A percentile compares a stretch with the other conserved stretches of the same genome.
phyloP scores from a whole-genome alignment of 2,329 filamentous ascomycete genomes.

The Aspergillus felis region DNA sequence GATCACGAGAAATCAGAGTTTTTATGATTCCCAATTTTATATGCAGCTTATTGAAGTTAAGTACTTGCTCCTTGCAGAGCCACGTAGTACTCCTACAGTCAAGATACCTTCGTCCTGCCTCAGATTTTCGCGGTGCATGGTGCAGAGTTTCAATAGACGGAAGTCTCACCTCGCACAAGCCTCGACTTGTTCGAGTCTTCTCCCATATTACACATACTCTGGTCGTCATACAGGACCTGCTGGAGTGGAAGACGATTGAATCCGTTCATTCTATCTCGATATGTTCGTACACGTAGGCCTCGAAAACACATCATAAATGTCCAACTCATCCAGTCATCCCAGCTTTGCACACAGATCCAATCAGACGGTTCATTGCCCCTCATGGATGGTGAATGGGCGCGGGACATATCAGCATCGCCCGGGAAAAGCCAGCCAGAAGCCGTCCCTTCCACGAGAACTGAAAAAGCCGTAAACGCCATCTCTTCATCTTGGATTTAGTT shows the following conservation, averaged over 20 bases:
- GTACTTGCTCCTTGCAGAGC: neutral
- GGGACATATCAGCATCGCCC: slow-evolving; percentile 38
- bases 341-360: slow-evolving; percentile 29
- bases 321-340: neutral
- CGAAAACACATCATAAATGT: slow-evolving; percentile 1
- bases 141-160: neutral
- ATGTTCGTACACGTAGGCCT: neutral
- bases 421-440: slow-evolving; percentile 25
- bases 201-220: neutral
- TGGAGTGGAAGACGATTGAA: neutral
- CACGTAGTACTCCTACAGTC: neutral
- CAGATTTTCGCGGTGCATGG: neutral
- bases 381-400: slow-evolving; percentile 32
- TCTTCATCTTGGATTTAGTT: slow-evolving; percentile 43
- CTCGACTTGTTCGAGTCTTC: neutral
- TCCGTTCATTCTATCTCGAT: neutral
- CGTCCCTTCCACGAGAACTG: slow-evolving; percentile 34
- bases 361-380: slow-evolving; percentile 32
- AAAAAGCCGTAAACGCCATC: slow-evolving; percentile 29
- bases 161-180: neutral
- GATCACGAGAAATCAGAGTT: neutral
- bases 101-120: neutral
- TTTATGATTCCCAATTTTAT: neutral
- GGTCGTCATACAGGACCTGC: neutral
- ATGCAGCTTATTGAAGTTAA: neutral